These are phyloP conservation scores for Wickerhamomyces rabaulensis DNA, from an alignment of 805 yeast genomes.

Conservation along the genomic window DNA sequence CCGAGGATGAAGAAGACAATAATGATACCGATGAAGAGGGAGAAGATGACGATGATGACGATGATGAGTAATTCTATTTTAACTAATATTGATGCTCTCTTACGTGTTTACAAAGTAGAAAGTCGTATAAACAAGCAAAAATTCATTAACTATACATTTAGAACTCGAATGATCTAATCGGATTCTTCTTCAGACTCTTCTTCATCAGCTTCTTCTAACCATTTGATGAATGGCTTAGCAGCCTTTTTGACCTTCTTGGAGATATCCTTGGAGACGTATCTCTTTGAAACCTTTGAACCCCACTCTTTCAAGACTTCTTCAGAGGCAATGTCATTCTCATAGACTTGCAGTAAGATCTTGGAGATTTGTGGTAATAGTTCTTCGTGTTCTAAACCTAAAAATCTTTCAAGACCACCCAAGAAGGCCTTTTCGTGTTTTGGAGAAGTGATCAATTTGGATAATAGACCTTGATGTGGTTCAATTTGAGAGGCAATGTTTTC, in stretches of 20 bases:
- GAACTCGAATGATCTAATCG: not conserved
- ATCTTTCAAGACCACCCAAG: slow-evolving; percentile 94
- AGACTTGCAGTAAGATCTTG: slow-evolving; percentile 73
- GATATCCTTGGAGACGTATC: slow-evolving; percentile 86
- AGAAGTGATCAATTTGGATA: slow-evolving; percentile 67
- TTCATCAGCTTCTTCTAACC: slow-evolving; percentile 93
- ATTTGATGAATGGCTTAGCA: slow-evolving; percentile 90
- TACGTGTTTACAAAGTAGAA: no score
- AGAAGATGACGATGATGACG: not conserved
- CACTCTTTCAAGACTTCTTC: slow-evolving; percentile 79
- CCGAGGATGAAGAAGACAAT: slow-evolving; percentile 4
- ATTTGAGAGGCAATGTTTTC: slow-evolving; percentile 71
- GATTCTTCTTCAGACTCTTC: slow-evolving; percentile 44
- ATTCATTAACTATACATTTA: not conserved
- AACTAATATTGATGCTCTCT: no score
- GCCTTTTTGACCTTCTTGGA: slow-evolving; percentile 94
- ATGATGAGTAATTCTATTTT: no score
- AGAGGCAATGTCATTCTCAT: slow-evolving; percentile 76
- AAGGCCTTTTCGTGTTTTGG: slow-evolving; percentile 79
- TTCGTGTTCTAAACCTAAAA: slow-evolving; percentile 77
- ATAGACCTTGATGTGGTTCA: slow-evolving; percentile 73
- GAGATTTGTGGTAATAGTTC: slow-evolving; percentile 69
- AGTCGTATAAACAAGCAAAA: no score
- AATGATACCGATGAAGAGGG: not conserved
- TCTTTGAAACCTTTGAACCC: slow-evolving; percentile 90